A percentile compares a stretch with the other conserved stretches of the same genome.
phyloP scores from a whole-genome alignment of 768 basidiomycete genomes.

The Pulveroboletus sp. region DNA sequence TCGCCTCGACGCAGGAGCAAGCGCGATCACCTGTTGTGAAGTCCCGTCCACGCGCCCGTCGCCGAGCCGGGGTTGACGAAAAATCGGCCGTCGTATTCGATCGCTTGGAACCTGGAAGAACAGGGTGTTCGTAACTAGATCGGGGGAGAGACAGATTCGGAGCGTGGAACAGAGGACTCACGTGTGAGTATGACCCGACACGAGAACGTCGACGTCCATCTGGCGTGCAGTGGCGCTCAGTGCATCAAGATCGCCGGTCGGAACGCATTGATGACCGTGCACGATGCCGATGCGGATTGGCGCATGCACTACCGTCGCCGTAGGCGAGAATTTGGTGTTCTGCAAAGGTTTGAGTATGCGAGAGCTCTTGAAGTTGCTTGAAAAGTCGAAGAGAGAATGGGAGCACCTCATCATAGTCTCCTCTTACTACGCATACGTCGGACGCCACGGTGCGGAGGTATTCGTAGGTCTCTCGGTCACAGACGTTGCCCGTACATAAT shows the following conservation, averaged over 20 bases:
- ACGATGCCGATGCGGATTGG: constrained; percentile 90
- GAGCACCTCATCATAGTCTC: constrained; percentile 92
- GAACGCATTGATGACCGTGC: constrained; percentile 92
- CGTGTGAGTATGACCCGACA: constrained; percentile 94
- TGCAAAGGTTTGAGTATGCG: too few species aligned
- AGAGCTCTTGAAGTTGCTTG: too few species aligned
- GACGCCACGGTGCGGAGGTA: constrained; percentile 92
- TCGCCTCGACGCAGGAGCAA: background rate
- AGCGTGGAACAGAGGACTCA: constrained; percentile 37
- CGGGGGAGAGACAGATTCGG: background rate
- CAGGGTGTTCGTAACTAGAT: background rate
- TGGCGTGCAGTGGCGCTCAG: constrained; percentile 83
- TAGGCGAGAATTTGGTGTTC: constrained; percentile 73
- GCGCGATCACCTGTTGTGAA: constrained; percentile 10
- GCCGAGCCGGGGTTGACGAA: constrained; percentile 96
- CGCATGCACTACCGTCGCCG: constrained; percentile 72
- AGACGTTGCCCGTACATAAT: constrained; percentile 94
- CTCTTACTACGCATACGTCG: constrained; percentile 87
- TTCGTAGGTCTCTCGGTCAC: constrained; percentile 96
- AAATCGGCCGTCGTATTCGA: constrained; percentile 87
- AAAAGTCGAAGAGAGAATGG: background rate
- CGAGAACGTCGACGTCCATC: constrained; percentile 96
- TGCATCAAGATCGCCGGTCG: constrained; percentile 89
- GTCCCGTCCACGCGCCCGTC: constrained; percentile 89
- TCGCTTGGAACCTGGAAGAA: constrained; percentile 76